Evolutionary conservation across 2,329 filamentous ascomycete genomes (phyloP).

Genomic region (Ceratocystis huliohia): DNA sequence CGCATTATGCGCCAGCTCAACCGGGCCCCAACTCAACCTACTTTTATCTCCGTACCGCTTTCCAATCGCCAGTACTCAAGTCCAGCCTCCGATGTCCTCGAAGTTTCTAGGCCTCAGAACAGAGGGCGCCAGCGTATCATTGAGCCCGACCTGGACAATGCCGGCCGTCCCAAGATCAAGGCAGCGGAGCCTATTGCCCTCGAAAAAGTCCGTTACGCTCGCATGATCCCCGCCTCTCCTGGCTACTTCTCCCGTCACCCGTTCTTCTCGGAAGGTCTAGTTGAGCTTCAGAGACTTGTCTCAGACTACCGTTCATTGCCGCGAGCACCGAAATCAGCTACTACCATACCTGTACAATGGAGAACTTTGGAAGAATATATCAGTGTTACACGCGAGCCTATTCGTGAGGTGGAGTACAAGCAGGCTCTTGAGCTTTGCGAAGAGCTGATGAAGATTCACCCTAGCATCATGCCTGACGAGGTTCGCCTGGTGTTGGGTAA

Average conservation of each 20-base stretch:
- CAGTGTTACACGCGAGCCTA: conserved; percentile 53
- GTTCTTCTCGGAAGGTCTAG: conserved; percentile 71
- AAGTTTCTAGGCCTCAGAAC: not conserved
- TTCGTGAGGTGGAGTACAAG: conserved; percentile 67
- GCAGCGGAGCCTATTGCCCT: conserved; percentile 20
- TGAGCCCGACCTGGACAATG: conserved; percentile 19
- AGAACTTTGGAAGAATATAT: conserved; percentile 66
- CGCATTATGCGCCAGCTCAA: conserved; percentile 28
- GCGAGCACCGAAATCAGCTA: not conserved
- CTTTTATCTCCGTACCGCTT: not conserved
- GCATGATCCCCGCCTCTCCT: conserved; percentile 69
- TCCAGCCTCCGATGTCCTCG: not conserved
- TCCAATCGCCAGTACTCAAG: conserved; percentile 14
- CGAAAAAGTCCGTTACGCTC: conserved; percentile 39
- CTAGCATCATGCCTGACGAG: conserved; percentile 27
- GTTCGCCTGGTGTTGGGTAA: conserved; percentile 19
- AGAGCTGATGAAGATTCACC: conserved; percentile 74
- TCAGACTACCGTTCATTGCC: conserved; percentile 64
- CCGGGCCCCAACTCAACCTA: conserved; percentile 25
- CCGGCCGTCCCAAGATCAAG: conserved; percentile 19
- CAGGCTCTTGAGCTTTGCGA: conserved; percentile 64
- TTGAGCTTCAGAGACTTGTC: conserved; percentile 59
- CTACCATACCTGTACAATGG: conserved; percentile 59
- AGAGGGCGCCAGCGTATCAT: conserved; percentile 19
- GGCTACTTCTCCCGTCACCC: conserved; percentile 92